Conservation (phyloP, 352 stramenopile genomes). For the Globisporangium abappressorium region DNA sequence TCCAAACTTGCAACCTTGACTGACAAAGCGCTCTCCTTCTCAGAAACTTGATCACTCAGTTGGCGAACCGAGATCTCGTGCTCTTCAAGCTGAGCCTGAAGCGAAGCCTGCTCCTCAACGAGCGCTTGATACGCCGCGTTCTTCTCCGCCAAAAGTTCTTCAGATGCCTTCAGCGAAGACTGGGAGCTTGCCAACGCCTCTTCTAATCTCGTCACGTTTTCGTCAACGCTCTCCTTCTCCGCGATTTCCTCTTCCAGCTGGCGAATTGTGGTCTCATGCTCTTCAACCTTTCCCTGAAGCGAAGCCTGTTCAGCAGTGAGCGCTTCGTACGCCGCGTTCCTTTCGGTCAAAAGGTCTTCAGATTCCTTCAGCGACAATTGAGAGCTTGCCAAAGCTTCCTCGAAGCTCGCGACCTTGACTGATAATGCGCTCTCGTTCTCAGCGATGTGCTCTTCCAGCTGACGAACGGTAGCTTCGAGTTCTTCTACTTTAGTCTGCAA, state of each 20-base stretch:
- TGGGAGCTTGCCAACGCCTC: not conserved
- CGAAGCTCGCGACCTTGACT: not conserved
- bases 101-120: not conserved
- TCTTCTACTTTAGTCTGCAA: not conserved
- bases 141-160: not conserved
- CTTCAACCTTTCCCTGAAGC: not conserved
- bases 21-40: slow-evolving; percentile 7
- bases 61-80: not conserved
- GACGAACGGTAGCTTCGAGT: not conserved
- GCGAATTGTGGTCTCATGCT: not conserved
- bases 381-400: not conserved
- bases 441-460: slow-evolving; percentile 11
- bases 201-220: not conserved
- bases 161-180: not conserved
- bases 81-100: not conserved
- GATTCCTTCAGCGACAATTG: not conserved
- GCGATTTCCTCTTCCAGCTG: slow-evolving; percentile 7
- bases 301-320: not conserved
- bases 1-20: slow-evolving; percentile 2
- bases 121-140: slow-evolving; percentile 1
- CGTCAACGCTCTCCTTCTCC: not conserved
- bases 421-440: slow-evolving; percentile 7
- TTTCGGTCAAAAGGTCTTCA: not conserved
- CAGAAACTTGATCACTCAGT: slow-evolving; percentile 7
- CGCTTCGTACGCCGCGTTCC: not conserved